Evolutionary conservation across 2,329 filamentous ascomycete species (phyloP), one percentile per base, ranked within the genome.

Genomic region (Xylaria multiplex): DNA sequence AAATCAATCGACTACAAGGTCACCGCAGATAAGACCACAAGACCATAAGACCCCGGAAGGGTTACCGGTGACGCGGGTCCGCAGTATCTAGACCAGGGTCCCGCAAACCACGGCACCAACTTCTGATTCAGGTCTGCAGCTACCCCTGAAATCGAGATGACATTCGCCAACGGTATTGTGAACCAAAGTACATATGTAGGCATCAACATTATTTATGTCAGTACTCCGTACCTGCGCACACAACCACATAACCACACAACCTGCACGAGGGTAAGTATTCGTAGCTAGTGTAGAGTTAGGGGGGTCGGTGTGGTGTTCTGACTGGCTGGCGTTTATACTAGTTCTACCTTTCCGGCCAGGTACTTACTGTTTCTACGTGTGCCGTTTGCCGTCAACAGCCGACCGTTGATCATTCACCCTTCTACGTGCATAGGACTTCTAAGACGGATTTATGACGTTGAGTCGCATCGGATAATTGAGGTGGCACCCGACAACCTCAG

Each of bases 81-180:
- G 55, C 55, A 49, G 24, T 22, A 19, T 37, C 8, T 13, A 9
- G 49, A 40, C 50, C 59, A 53, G 59, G 59, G 55, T 19, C 30
- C 52, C 22, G 37, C 30, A 50, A 50, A 27, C 24, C 22, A 50
- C 46, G 9, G 45, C 19, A 35, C 13, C 57, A 59, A 14, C 43
- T 57, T 52, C 62, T 65, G 62, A 65, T 60, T 58, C 63, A 40
- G 30, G 13, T 48, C 58, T 62, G 63, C 63, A 65, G 63, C 52
- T 65, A 65, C 63, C 63, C 63, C 63, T 65, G 63, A 42, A 59
- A 35, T 8, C 27, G 42, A 32, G 49, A 30, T 37, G 49, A 13
- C 43, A 56, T 40, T 40, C 32, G n/a, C 32, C 42, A 57, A 40
- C 42, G 4, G 48, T 27, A 27, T 22, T 50, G 14, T 3, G 37